Percentiles rank a stretch among this genome's conserved stretches.
phyloP scores from a whole-genome alignment of 2,329 filamentous ascomycete genomes.

The Penicillium olsonii region DNA sequence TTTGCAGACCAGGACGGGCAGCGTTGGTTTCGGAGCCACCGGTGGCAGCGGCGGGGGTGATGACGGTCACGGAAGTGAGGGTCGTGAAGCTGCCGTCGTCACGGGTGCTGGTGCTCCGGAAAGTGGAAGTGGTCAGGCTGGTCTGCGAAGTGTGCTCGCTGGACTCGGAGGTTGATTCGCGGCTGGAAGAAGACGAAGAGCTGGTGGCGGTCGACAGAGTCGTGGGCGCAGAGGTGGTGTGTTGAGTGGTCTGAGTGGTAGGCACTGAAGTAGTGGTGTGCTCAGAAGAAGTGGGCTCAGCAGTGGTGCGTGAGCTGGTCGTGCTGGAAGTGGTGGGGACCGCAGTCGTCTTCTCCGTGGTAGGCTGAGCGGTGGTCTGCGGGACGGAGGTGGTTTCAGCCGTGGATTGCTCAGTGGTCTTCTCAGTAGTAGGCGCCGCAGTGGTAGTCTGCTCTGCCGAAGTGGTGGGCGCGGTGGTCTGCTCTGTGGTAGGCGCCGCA shows the following conservation, averaged over 20 bases:
- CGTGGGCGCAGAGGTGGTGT: slow-evolving; percentile 20
- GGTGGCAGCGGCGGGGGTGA: slow-evolving; percentile 36
- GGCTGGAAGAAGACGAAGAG: slow-evolving; percentile 12
- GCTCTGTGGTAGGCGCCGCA: slow-evolving; percentile 6
- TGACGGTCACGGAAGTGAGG: slow-evolving; percentile 48
- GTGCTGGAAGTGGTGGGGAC: slow-evolving; percentile 11
- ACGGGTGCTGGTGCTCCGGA: slow-evolving; percentile 43
- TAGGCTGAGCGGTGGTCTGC: background rate
- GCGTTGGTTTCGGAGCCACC: slow-evolving; percentile 22
- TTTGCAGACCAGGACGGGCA: slow-evolving; percentile 42
- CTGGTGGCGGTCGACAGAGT: slow-evolving; percentile 21
- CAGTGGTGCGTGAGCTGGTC: slow-evolving; percentile 9
- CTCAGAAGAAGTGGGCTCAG: slow-evolving; percentile 20
- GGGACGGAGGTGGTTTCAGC: slow-evolving; percentile 8
- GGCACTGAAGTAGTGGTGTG: slow-evolving; percentile 26
- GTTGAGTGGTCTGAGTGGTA: slow-evolving; percentile 6
- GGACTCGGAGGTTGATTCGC: slow-evolving; percentile 18
- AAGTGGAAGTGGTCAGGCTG: slow-evolving; percentile 41
- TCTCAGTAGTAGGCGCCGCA: slow-evolving; percentile 14
- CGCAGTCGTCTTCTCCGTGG: slow-evolving; percentile 9
- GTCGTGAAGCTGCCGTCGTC: slow-evolving; percentile 45
- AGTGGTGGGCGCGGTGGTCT: background rate
- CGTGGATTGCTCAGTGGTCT: slow-evolving; percentile 16
- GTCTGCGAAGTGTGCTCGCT: slow-evolving; percentile 20
- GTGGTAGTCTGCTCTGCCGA: slow-evolving; percentile 13